Percentiles rank a stretch among this genome's conserved stretches.
Evolutionary conservation across 106 monocot genomes (phyloP).

Genomic region (Dendrobium huoshanense): DNA sequence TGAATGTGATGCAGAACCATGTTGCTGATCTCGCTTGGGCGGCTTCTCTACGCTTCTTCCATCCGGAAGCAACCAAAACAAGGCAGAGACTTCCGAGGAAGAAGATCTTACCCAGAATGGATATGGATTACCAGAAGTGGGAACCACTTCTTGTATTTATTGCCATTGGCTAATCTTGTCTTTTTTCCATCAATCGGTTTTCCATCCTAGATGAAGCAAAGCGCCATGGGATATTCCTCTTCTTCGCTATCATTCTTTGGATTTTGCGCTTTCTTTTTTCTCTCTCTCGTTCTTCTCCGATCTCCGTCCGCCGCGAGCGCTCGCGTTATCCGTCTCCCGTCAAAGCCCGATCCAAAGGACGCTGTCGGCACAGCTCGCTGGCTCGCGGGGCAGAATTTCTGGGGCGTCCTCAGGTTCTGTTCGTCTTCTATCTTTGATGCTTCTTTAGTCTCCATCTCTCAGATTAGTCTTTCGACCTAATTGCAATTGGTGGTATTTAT

Average conservation of each 20-base stretch:
- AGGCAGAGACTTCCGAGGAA: too few species aligned
- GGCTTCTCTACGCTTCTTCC: too few species aligned
- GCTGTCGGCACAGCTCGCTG: constrained; percentile 79
- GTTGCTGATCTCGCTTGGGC: too few species aligned
- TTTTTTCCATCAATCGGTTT: too few species aligned
- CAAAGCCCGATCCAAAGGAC: constrained; percentile 57
- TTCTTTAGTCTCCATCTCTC: not conserved
- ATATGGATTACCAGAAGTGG: not conserved
- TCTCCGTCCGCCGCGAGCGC: constrained; percentile 3
- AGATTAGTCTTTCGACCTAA: not conserved
- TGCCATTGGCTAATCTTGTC: not conserved
- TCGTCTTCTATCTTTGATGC: not conserved
- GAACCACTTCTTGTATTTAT: not conserved
- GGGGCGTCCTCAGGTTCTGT: constrained; percentile 78
- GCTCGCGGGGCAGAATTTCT: constrained; percentile 65
- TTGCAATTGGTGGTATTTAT: not conserved
- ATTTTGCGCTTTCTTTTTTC: not conserved
- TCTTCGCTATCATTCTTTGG: not conserved
- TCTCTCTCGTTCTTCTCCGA: constrained; percentile 3
- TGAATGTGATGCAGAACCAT: too few species aligned
- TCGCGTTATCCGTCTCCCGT: constrained; percentile 4
- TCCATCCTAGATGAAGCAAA: not conserved
- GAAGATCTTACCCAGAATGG: not conserved
- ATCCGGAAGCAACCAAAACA: too few species aligned
- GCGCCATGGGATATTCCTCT: not conserved